Evolutionary conservation across 2,329 filamentous ascomycete genomes (phyloP).

Genomic region (Colletotrichum australisinense): DNA sequence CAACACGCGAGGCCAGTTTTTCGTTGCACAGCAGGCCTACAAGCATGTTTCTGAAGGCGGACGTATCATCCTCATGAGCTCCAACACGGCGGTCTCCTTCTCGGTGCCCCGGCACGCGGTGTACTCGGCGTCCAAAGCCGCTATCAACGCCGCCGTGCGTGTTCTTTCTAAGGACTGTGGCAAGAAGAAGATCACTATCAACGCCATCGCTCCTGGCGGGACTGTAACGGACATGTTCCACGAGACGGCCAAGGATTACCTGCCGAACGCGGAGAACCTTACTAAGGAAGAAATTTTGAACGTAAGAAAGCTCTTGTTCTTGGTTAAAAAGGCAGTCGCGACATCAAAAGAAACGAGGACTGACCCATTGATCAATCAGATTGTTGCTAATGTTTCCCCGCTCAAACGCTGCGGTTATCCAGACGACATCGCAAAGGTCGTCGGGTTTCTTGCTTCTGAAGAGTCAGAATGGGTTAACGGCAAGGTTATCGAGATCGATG

Average conservation of each 20-base stretch:
- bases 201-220: constrained; percentile 73
- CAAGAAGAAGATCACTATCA: constrained; percentile 74
- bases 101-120: constrained; percentile 77
- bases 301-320: too few species aligned
- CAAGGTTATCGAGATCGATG: constrained; percentile 49
- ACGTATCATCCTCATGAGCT: constrained; percentile 78
- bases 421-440: constrained; percentile 74
- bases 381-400: constrained; percentile 71
- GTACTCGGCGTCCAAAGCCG: constrained; percentile 80
- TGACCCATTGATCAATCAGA: constrained; percentile 68
- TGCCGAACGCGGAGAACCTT: too few species aligned
- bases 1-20: constrained; percentile 77
- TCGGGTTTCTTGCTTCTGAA: constrained; percentile 61
- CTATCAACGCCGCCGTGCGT: constrained; percentile 81
- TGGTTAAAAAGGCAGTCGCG: too few species aligned
- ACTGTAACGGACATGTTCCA: constrained; percentile 77
- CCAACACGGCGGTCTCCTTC: constrained; percentile 73
- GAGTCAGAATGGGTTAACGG: constrained; percentile 59
- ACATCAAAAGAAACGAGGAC: constrained; percentile 60
- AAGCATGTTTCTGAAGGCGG: constrained; percentile 75
- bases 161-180: constrained; percentile 78
- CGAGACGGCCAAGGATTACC: neutral
- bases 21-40: constrained; percentile 77
- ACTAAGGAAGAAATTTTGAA: too few species aligned
- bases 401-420: constrained; percentile 73